Conservation (phyloP, 1,139 yeast species). For the Geotrichum klebahnii region DNA sequence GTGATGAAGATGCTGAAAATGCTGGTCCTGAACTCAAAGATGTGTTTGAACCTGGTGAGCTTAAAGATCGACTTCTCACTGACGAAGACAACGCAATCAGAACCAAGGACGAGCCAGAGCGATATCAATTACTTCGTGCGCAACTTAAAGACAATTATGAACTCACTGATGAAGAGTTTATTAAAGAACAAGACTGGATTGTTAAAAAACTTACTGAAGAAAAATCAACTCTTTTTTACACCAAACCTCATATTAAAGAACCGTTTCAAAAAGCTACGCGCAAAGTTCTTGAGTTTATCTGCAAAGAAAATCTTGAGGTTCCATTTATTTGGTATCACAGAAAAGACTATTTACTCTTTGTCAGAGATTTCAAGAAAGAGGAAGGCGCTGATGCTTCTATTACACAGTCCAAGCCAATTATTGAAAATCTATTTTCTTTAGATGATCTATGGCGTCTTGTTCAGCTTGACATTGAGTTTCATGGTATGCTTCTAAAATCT, state of each 20-base stretch:
- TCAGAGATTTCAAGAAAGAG: slow-evolving; percentile 30
- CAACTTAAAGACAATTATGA: slow-evolving; percentile 53
- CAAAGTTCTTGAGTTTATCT: slow-evolving; percentile 71
- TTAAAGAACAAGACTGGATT: slow-evolving; percentile 75
- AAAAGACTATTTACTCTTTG: slow-evolving; percentile 69
- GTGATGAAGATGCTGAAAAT: slow-evolving; percentile 42
- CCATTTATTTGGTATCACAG: slow-evolving; percentile 97
- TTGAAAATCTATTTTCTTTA: slow-evolving; percentile 44
- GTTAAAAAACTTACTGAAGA: slow-evolving; percentile 41
- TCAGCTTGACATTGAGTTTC: slow-evolving; percentile 81
- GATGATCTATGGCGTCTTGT: slow-evolving; percentile 92
- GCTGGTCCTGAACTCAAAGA: slow-evolving; percentile 65
- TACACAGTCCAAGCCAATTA: slow-evolving; percentile 31
- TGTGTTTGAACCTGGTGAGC: slow-evolving; percentile 90
- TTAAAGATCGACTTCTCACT: slow-evolving; percentile 84
- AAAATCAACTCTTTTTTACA: slow-evolving; percentile 27
- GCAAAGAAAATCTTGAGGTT: slow-evolving; percentile 78
- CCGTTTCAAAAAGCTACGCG: slow-evolving; percentile 71
- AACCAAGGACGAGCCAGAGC: slow-evolving; percentile 84
- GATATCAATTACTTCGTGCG: slow-evolving; percentile 75
- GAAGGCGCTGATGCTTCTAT: slow-evolving; percentile 46
- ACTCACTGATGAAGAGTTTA: slow-evolving; percentile 63
- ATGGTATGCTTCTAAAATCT: slow-evolving; percentile 69
- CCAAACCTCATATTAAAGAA: slow-evolving; percentile 45
- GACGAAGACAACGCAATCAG: slow-evolving; percentile 88